Evolutionary conservation across 2,329 filamentous ascomycete species (phyloP).

Genomic region (Fusarium albosuccineum): DNA sequence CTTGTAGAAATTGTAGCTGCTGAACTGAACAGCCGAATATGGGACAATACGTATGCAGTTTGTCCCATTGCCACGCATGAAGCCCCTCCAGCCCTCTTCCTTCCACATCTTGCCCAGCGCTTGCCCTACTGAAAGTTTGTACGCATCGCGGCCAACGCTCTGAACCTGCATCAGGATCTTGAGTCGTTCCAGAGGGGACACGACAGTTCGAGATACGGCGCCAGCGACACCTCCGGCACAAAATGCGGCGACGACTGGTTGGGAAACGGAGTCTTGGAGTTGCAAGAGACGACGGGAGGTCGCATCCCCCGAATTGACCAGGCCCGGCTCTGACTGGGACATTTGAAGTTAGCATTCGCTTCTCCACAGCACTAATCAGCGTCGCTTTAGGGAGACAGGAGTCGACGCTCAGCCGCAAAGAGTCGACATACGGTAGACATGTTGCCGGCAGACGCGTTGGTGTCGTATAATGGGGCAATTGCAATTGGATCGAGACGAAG

Average conservation of each 20-base stretch:
- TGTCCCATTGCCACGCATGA: constrained; percentile 97
- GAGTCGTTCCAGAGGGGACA: constrained; percentile 93
- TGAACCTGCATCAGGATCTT: constrained; percentile 99
- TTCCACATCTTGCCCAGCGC: constrained; percentile 95
- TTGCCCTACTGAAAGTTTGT: constrained; percentile 91
- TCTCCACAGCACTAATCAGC: neutral
- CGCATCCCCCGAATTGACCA: constrained; percentile 45
- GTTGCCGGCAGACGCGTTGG: constrained; percentile 20
- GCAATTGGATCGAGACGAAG: constrained; percentile 39
- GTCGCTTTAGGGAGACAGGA: neutral
- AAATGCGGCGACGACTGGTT: constrained; percentile 91
- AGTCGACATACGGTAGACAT: constrained; percentile 51
- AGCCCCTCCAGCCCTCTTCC: constrained; percentile 96
- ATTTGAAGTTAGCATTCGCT: constrained; percentile 27
- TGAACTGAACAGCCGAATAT: constrained; percentile 98
- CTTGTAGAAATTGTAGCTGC: constrained; percentile 98
- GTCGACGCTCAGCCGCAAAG: neutral
- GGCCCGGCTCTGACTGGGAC: constrained; percentile 45
- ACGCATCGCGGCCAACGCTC: constrained; percentile 89
- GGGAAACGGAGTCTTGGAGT: constrained; percentile 71
- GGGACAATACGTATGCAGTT: constrained; percentile 99
- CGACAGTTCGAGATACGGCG: constrained; percentile 96
- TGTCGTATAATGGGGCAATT: constrained; percentile 31
- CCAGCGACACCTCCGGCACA: constrained; percentile 94
- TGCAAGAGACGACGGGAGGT: constrained; percentile 48